phyloP scores from a whole-genome alignment of 768 basidiomycete species.

The Tubosaeta sp. region DNA sequence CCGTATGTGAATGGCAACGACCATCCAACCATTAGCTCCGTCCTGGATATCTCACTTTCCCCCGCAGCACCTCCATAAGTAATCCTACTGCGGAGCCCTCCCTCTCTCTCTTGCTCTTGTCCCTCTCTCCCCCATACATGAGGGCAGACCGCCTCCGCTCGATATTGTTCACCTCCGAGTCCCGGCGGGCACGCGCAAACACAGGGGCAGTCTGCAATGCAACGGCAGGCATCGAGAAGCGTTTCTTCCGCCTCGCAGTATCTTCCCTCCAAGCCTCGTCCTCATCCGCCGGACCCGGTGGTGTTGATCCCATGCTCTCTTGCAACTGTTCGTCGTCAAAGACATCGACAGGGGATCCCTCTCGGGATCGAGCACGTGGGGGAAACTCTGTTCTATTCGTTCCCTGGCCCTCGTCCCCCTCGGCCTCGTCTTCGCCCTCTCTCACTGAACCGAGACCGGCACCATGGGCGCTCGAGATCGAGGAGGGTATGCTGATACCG shows the following conservation, averaged over 20 bases:
- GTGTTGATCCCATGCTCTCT: neutral
- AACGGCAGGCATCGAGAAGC: constrained; percentile 75
- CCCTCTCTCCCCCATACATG: constrained; percentile 42
- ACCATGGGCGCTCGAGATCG: constrained; percentile 27
- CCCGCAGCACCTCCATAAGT: constrained; percentile 30
- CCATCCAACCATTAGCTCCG: constrained; percentile 5
- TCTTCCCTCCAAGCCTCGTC: constrained; percentile 43
- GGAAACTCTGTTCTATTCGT: constrained; percentile 1
- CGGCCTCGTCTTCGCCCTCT: constrained; percentile 17
- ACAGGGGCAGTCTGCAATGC: constrained; percentile 71
- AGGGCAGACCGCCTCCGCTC: constrained; percentile 53
- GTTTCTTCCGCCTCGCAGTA: constrained; percentile 57
- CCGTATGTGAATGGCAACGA: too few relatives aligned
- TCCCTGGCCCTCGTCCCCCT: neutral
- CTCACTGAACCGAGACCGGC: constrained; percentile 18
- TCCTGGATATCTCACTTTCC: constrained; percentile 21
- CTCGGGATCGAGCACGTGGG: neutral
- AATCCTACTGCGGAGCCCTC: constrained; percentile 28
- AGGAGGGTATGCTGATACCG: constrained; percentile 27
- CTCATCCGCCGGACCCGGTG: neutral
- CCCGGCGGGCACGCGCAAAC: constrained; percentile 47
- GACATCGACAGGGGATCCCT: neutral
- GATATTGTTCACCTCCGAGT: constrained; percentile 8
- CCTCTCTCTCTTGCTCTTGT: constrained; percentile 16
- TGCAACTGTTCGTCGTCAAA: constrained; percentile 1